Evolutionary conservation across 257 asterid genomes (phyloP).

Genomic region (Galeopsis tetrahit): DNA sequence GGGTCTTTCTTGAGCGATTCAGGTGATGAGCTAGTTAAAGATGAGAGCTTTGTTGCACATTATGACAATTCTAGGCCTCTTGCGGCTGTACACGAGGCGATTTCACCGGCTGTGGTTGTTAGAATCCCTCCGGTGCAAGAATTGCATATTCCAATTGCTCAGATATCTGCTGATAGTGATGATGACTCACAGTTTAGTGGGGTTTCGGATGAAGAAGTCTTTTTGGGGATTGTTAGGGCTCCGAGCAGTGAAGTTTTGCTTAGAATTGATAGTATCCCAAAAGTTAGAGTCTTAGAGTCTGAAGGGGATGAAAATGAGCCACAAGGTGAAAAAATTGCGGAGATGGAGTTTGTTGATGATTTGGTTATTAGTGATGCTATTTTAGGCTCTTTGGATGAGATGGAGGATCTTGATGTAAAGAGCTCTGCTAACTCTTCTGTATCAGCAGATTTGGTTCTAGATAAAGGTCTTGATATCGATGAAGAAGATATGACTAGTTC

Average conservation of each 20-base stretch:
- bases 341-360: conserved; percentile 49
- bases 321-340: conserved; percentile 35
- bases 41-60: conserved; percentile 21
- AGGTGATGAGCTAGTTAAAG: conserved; percentile 38
- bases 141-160: conserved; percentile 62
- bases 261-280: conserved; percentile 52
- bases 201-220: conserved; percentile 51
- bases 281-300: conserved; percentile 47
- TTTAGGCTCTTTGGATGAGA: conserved; percentile 39
- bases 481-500: conserved; percentile 34
- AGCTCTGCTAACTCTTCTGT: conserved; percentile 29
- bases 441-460: conserved; percentile 36
- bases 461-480: conserved; percentile 32
- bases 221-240: conserved; percentile 45
- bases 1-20: conserved; percentile 38
- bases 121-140: conserved; percentile 30
- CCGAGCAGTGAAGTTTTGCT: conserved; percentile 45
- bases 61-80: conserved; percentile 35
- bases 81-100: conserved; percentile 38
- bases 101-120: conserved; percentile 33
- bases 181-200: conserved; percentile 61
- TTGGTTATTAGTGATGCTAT: conserved; percentile 33
- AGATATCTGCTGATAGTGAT: conserved; percentile 65
- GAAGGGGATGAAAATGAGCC: conserved; percentile 46
- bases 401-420: conserved; percentile 34